Evolutionary conservation across 2,329 filamentous ascomycete species (phyloP).

Genomic region (Aspergillus sp.): DNA sequence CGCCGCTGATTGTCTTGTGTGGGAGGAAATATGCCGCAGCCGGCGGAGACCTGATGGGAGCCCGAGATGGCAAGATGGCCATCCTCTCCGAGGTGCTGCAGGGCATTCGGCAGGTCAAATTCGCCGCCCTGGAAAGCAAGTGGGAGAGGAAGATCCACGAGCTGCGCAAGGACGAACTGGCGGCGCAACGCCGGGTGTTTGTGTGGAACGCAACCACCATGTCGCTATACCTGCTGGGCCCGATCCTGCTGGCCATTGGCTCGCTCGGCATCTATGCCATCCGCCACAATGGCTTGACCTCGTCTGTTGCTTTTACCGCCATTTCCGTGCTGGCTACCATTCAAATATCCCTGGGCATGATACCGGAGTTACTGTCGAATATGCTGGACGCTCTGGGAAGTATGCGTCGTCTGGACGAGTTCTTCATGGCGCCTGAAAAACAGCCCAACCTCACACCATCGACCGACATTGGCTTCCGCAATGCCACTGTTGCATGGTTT

Average conservation of each 20-base stretch:
- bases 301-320: conserved; percentile 72
- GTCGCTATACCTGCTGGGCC: conserved; percentile 67
- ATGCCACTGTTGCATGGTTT: conserved; percentile 62
- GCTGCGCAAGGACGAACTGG: conserved; percentile 63
- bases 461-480: conserved; percentile 57
- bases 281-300: conserved; percentile 55
- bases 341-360: conserved; percentile 62
- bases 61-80: conserved; percentile 69
- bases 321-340: conserved; percentile 67
- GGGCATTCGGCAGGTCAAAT: conserved; percentile 81
- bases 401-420: conserved; percentile 60
- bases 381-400: conserved; percentile 65
- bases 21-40: conserved; percentile 61
- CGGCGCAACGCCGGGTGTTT: conserved; percentile 63
- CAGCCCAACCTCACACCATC: conserved; percentile 51
- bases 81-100: conserved; percentile 72
- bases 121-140: conserved; percentile 68
- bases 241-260: conserved; percentile 66
- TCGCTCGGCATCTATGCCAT: conserved; percentile 63
- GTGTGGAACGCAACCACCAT: conserved; percentile 59
- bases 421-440: conserved; percentile 50
- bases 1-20: conserved; percentile 64
- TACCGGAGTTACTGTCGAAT: conserved; percentile 66
- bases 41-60: conserved; percentile 69
- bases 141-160: conserved; percentile 68